phyloP scores from a whole-genome alignment of 495 filamentous ascomycete species.

The Xylaria venustula region DNA sequence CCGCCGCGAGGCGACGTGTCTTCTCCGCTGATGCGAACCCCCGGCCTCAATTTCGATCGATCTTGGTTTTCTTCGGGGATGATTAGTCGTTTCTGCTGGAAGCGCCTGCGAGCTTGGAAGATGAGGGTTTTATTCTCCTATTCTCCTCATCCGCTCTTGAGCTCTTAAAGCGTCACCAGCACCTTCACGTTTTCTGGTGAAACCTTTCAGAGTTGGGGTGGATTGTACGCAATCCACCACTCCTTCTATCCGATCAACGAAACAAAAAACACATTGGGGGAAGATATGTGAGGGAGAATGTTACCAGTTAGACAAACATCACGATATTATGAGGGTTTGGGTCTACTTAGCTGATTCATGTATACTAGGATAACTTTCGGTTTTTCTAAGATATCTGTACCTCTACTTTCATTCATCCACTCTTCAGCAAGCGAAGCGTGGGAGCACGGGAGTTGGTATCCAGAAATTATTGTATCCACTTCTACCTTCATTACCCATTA shows the following conservation, averaged over 20 bases:
- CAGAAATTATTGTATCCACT: neutral
- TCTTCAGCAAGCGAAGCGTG: neutral
- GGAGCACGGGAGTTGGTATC: neutral
- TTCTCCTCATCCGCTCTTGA: neutral
- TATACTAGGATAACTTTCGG: neutral
- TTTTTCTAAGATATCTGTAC: neutral
- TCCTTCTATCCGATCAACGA: neutral
- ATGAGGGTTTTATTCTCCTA: neutral
- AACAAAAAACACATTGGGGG: constrained; percentile 1
- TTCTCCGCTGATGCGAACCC: constrained; percentile 12
- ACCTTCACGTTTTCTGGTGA: neutral
- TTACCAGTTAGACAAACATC: neutral
- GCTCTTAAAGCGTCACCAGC: neutral
- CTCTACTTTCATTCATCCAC: neutral
- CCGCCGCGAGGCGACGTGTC: constrained; percentile 10
- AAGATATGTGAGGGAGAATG: constrained; percentile 4
- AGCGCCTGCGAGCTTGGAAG: constrained; percentile 8
- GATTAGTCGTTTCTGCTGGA: constrained; percentile 12
- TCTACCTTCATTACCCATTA: neutral
- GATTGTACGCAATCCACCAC: neutral
- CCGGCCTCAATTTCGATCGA: constrained; percentile 5
- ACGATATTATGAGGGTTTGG: constrained; percentile 2
- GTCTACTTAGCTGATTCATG: neutral
- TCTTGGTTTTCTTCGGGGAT: constrained; percentile 10
- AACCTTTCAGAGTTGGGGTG: neutral